Conservation (phyloP, 2,329 filamentous ascomycete genomes). For the Pseudogymnoascus sp. region DNA sequence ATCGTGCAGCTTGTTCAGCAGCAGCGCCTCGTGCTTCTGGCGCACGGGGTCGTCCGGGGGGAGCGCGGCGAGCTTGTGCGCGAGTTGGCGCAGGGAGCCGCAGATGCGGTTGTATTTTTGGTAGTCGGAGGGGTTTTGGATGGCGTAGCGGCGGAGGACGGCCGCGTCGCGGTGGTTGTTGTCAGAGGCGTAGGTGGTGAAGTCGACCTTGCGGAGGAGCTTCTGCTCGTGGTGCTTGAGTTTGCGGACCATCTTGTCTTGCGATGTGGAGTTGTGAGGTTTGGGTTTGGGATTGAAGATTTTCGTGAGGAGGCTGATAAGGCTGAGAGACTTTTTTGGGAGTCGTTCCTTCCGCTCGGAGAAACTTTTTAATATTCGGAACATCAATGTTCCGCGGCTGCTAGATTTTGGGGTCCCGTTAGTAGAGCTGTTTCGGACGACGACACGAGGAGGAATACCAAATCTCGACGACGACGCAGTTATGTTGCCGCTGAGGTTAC, state of each 20-base stretch:
- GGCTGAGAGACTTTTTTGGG: neutral
- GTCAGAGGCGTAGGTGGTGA: constrained; percentile 88
- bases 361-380: neutral
- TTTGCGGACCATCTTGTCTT: constrained; percentile 70
- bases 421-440: neutral
- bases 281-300: neutral
- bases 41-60: constrained; percentile 71
- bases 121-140: constrained; percentile 85
- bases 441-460: neutral
- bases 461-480: neutral
- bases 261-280: neutral
- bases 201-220: constrained; percentile 86
- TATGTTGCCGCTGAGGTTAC: constrained; percentile 23
- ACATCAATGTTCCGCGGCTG: neutral
- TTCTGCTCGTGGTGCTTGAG: constrained; percentile 96
- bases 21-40: constrained; percentile 73
- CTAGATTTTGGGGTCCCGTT: neutral
- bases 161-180: constrained; percentile 73
- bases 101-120: constrained; percentile 57
- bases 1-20: constrained; percentile 86
- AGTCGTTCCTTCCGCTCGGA: neutral
- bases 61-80: constrained; percentile 77
- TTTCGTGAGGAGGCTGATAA: constrained; percentile 5
- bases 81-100: constrained; percentile 81
- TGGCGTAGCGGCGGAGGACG: constrained; percentile 78